phyloP scores from a whole-genome alignment of 2,329 filamentous ascomycete species.

The Truncatella angustata region DNA sequence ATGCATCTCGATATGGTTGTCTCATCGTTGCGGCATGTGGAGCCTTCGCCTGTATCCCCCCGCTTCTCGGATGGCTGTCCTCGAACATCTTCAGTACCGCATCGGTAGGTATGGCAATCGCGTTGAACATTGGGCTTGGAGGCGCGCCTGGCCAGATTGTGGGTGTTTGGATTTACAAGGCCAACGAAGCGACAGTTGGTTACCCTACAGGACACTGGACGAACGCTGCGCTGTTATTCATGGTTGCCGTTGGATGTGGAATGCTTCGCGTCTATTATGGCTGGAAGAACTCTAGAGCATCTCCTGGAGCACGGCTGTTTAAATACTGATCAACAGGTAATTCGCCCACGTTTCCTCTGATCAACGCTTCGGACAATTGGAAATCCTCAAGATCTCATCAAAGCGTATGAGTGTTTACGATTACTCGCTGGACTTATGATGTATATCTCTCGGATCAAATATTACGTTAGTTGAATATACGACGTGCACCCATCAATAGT shows the following conservation, averaged over 20 bases:
- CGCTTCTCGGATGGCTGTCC: conserved; percentile 65
- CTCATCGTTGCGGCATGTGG: conserved; percentile 65
- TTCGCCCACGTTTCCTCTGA: too few species aligned
- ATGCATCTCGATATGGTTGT: conserved; percentile 61
- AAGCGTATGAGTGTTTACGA: too few species aligned
- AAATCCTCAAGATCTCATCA: too few species aligned
- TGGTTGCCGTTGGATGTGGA: conserved; percentile 53
- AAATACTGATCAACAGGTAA: too few species aligned
- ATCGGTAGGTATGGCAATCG: conserved; percentile 64
- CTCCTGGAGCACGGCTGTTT: conserved; percentile 36
- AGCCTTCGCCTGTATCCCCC: conserved; percentile 66
- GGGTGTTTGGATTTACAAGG: conserved; percentile 71
- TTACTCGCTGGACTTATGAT: too few species aligned
- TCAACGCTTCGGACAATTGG: too few species aligned
- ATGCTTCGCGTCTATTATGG: conserved; percentile 55
- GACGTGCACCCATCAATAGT: too few species aligned
- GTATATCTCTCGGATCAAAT: too few species aligned
- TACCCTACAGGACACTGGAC: conserved; percentile 70
- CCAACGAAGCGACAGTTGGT: conserved; percentile 53
- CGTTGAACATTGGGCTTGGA: conserved; percentile 63
- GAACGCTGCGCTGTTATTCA: conserved; percentile 59
- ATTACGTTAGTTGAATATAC: too few species aligned
- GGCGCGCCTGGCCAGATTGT: conserved; percentile 68
- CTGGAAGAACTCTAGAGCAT: conserved; percentile 38
- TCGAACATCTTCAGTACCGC: conserved; percentile 64